phyloP scores from a whole-genome alignment of 306 rosid species.

The Dalbergia cultrata region DNA sequence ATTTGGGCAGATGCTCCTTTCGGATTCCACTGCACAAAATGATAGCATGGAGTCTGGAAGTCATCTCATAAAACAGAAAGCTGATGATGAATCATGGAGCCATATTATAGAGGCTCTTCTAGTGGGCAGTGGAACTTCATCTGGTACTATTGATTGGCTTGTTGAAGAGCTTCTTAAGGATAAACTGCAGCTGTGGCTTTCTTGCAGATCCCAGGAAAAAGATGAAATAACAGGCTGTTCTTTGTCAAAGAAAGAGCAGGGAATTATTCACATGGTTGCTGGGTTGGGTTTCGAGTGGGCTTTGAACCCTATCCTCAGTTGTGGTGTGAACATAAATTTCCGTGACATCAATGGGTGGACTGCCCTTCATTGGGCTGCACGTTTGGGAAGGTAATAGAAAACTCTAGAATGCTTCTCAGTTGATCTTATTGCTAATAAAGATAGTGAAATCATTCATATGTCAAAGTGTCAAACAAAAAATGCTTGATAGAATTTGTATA shows the following conservation, averaged over 20 bases:
- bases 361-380: constrained; percentile 98
- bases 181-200: constrained; percentile 79
- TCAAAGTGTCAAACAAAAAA: constrained; percentile 24
- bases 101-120: constrained; percentile 76
- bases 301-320: constrained; percentile 76
- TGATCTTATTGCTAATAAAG: not conserved
- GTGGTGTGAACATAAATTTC: constrained; percentile 88
- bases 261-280: constrained; percentile 91
- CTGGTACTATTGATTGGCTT: constrained; percentile 76
- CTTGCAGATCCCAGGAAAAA: constrained; percentile 57
- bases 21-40: constrained; percentile 54
- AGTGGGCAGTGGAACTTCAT: constrained; percentile 74
- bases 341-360: constrained; percentile 96
- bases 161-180: constrained; percentile 90
- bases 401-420: constrained; percentile 6
- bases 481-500: constrained; percentile 5
- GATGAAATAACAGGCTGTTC: constrained; percentile 62
- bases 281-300: constrained; percentile 99
- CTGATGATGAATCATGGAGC: constrained; percentile 79
- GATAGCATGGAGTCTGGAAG: constrained; percentile 56
- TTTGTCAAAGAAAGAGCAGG: constrained; percentile 94
- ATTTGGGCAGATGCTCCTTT: constrained; percentile 79
- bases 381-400: constrained; percentile 83
- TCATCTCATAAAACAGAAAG: constrained; percentile 56
- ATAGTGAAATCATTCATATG: constrained; percentile 29